Percentiles rank a stretch among this genome's conserved stretches.
phyloP scores from a whole-genome alignment of 2,329 filamentous ascomycete genomes.

The Penicillium thymicola region DNA sequence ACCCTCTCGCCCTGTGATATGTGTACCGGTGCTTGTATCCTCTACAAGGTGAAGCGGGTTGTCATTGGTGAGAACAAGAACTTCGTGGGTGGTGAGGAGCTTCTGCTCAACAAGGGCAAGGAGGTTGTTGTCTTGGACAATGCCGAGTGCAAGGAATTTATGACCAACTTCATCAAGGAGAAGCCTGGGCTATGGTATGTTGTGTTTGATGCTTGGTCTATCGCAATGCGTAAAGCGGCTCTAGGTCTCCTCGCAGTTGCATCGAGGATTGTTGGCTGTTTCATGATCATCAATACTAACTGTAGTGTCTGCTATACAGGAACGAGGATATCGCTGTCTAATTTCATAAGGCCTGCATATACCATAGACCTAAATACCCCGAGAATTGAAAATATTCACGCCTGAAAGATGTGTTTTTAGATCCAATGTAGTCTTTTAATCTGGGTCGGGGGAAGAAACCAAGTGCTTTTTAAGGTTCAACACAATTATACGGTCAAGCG shows the following conservation, averaged over 20 bases:
- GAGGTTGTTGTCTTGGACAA: slow-evolving; percentile 70
- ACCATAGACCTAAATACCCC: slow-evolving; percentile 8
- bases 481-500: slow-evolving; percentile 42
- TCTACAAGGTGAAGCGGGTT: slow-evolving; percentile 71
- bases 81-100: slow-evolving; percentile 69
- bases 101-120: slow-evolving; percentile 64
- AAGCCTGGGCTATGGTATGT: slow-evolving; percentile 69
- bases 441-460: slow-evolving; percentile 9
- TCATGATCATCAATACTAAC: slow-evolving; percentile 13
- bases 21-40: slow-evolving; percentile 74
- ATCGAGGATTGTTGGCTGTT: not conserved
- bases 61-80: slow-evolving; percentile 76
- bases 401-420: slow-evolving; percentile 4
- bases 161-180: slow-evolving; percentile 69
- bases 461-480: not conserved
- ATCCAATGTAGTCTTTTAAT: slow-evolving; percentile 11
- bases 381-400: slow-evolving; percentile 3
- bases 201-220: slow-evolving; percentile 6
- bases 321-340: slow-evolving; percentile 59
- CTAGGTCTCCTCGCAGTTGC: not conserved
- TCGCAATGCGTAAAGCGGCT: not conserved
- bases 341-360: slow-evolving; percentile 14
- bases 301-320: slow-evolving; percentile 36
- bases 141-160: slow-evolving; percentile 62
- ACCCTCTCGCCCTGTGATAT: slow-evolving; percentile 77